phyloP scores from a whole-genome alignment of 164 flowering plant genomes.

The Piper longum region DNA sequence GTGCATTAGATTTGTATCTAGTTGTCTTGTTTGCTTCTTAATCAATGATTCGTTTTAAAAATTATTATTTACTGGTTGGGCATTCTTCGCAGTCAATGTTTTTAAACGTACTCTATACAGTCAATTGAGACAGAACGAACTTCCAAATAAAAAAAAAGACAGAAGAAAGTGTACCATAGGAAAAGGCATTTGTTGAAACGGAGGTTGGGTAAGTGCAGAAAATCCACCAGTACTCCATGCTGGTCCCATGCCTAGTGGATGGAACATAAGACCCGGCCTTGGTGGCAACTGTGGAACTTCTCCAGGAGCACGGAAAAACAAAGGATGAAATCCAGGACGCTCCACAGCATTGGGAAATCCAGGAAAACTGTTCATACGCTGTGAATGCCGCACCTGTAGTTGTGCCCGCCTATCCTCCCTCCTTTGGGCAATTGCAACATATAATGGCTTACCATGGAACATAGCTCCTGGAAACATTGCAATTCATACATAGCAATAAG shows the following conservation, averaged over 20 bases:
- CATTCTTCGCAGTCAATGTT: background rate
- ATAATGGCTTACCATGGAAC: conserved; percentile 62
- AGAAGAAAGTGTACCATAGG: conserved; percentile 22
- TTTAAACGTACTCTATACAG: too few species aligned
- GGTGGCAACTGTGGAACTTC: conserved; percentile 40
- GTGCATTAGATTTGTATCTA: too few species aligned
- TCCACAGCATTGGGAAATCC: conserved; percentile 44
- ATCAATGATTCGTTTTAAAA: background rate
- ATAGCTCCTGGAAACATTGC: conserved; percentile 31
- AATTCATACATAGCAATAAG: background rate
- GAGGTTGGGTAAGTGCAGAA: conserved; percentile 34
- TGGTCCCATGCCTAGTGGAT: conserved; percentile 50
- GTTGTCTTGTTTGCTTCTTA: too few species aligned
- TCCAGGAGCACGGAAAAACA: conserved; percentile 43
- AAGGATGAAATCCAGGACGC: conserved; percentile 51
- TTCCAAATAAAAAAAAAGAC: background rate
- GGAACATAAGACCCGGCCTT: conserved; percentile 56
- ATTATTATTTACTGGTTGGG: background rate
- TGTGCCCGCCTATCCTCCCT: conserved; percentile 78
- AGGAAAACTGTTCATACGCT: conserved; percentile 32
- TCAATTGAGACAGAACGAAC: too few species aligned
- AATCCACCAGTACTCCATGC: conserved; percentile 62
- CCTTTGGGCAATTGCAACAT: conserved; percentile 75
- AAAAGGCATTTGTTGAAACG: conserved; percentile 29
- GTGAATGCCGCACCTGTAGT: conserved; percentile 47